A percentile compares a stretch with the other conserved stretches of the same genome.
Evolutionary conservation across 2,329 filamentous ascomycete genomes (phyloP).

Genomic region (Cladosporium sp.): DNA sequence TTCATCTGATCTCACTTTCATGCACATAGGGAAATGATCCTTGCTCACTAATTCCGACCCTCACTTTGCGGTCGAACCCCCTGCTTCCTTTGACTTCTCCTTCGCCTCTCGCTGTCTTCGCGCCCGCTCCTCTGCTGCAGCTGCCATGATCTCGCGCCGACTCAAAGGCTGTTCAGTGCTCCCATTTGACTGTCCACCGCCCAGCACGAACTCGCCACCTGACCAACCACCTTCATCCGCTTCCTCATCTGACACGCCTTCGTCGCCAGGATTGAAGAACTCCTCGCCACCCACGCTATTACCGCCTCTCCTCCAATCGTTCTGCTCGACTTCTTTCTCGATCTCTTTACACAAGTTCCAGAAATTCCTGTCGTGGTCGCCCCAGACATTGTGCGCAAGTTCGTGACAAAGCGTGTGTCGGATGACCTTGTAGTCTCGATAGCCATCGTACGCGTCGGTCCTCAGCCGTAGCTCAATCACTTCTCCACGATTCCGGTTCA

Average conservation of each 20-base stretch:
- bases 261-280: slow-evolving; percentile 56
- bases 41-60: neutral
- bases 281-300: slow-evolving; percentile 59
- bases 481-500: slow-evolving; percentile 86
- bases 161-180: slow-evolving; percentile 50
- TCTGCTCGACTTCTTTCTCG: slow-evolving; percentile 78
- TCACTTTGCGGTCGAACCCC: slow-evolving; percentile 20
- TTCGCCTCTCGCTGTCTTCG: slow-evolving; percentile 52
- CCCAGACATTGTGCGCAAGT: slow-evolving; percentile 85
- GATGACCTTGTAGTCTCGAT: slow-evolving; percentile 88
- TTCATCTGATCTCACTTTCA: neutral
- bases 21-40: neutral
- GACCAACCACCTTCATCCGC: slow-evolving; percentile 75
- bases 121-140: slow-evolving; percentile 68
- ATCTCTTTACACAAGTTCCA: slow-evolving; percentile 88
- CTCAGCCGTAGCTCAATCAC: slow-evolving; percentile 86
- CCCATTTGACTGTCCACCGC: slow-evolving; percentile 27
- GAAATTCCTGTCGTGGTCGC: slow-evolving; percentile 81
- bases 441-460: slow-evolving; percentile 94
- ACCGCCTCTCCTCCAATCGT: slow-evolving; percentile 76
- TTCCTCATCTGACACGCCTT: slow-evolving; percentile 49
- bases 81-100: slow-evolving; percentile 35
- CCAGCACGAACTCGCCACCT: slow-evolving; percentile 71
- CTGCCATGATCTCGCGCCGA: slow-evolving; percentile 72
- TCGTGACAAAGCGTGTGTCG: slow-evolving; percentile 93